These are phyloP conservation scores for Quercus rubra DNA, from an alignment of 306 rosid genomes.

Conservation along the genomic window DNA sequence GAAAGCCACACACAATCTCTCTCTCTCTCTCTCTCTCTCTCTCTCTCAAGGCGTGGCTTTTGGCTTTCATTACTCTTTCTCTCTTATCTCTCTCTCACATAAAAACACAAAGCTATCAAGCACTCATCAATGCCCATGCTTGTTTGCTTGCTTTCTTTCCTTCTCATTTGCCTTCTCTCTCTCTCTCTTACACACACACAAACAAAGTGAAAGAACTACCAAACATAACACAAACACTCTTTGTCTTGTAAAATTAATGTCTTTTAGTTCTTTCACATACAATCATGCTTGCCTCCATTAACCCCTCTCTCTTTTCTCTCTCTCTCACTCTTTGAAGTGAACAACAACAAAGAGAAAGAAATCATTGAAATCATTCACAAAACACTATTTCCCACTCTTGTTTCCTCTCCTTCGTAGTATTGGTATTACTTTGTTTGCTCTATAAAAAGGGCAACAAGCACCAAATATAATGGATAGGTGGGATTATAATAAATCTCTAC, in stretches of 20 bases:
- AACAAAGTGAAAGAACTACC: conserved; percentile 14
- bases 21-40: conserved; percentile 38
- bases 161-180: conserved; percentile 26
- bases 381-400: conserved; percentile 32
- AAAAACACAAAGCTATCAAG: conserved; percentile 27
- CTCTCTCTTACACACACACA: too few species aligned
- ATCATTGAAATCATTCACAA: conserved; percentile 41
- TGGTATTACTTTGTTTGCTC: background rate
- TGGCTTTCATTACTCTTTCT: conserved; percentile 69
- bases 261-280: conserved; percentile 30
- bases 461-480: conserved; percentile 55
- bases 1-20: conserved; percentile 29
- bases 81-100: conserved; percentile 26
- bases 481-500: conserved; percentile 29
- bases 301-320: background rate
- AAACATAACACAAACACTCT: conserved; percentile 23
- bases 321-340: conserved; percentile 40
- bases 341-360: conserved; percentile 40
- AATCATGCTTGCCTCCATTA: conserved; percentile 37
- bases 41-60: conserved; percentile 63
- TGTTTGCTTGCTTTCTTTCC: conserved; percentile 34
- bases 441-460: conserved; percentile 7
- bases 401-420: conserved; percentile 15
- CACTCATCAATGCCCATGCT: conserved; percentile 47
- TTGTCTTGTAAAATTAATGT: conserved; percentile 29